Conservation (phyloP, 805 yeast genomes). For the Dipodascopsis tothii region DNA sequence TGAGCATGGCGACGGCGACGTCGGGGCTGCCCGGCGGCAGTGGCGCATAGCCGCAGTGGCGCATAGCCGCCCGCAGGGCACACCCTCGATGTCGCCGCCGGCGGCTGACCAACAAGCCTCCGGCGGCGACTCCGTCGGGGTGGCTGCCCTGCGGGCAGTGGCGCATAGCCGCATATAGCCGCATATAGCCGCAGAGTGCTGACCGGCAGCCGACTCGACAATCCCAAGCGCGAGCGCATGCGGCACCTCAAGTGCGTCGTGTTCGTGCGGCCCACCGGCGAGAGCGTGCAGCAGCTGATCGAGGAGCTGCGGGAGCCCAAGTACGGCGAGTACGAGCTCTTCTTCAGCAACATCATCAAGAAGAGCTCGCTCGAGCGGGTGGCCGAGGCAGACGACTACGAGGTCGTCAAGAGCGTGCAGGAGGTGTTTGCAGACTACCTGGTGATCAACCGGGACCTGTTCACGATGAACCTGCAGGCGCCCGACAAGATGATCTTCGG, state of each 20-base stretch:
- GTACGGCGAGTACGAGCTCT: conserved; percentile 69
- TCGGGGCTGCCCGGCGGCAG: too few species aligned
- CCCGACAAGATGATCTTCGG: conserved; percentile 32
- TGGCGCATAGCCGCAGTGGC: too few species aligned
- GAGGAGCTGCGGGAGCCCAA: conserved; percentile 72
- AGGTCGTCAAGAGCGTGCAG: conserved; percentile 63
- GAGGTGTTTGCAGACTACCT: conserved; percentile 82
- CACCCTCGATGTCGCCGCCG: neutral
- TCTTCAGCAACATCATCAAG: conserved; percentile 63
- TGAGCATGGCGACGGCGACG: too few species aligned
- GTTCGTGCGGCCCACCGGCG: conserved; percentile 65
- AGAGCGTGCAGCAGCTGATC: conserved; percentile 51
- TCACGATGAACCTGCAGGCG: conserved; percentile 37
- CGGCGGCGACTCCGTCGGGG: too few species aligned
- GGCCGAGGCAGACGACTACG: conserved; percentile 86
- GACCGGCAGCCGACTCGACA: conserved; percentile 41
- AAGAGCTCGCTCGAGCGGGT: conserved; percentile 75
- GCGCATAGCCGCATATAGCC: neutral
- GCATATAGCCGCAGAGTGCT: neutral
- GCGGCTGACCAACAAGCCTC: neutral
- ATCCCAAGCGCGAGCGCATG: conserved; percentile 55
- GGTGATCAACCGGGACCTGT: conserved; percentile 64
- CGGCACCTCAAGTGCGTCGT: conserved; percentile 76
- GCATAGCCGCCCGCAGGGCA: too few species aligned
- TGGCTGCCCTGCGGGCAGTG: neutral